Base-by-base conservation (phyloP, 1,284 basidiomycete species). In the Irpex lacteus region DNA sequence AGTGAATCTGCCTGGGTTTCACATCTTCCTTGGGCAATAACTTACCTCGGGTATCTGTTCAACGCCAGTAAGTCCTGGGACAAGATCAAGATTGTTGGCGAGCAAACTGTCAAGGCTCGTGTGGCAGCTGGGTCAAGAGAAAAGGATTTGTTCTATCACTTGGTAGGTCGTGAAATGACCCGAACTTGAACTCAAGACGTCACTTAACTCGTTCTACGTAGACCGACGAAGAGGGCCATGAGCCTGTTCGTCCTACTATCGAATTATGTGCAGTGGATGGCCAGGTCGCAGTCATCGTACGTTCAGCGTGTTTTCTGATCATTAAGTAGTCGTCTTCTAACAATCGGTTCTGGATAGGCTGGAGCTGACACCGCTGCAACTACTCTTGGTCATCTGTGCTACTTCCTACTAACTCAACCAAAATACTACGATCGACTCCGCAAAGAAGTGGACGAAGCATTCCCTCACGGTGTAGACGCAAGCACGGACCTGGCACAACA, bases 311-410 rank as follows among this genome's bases (percentile, higher is more conserved):
- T 26, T 26, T 26, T 26, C 26, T 26, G 26, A 26, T 26, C 26
- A 26, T 26, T 26, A 26, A 26, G 26, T 26, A 26, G 26, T 26
- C 26, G 3, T 26, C 26, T 26, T 26, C 26, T 26, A 26, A 26
- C 26, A 26, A 26, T 26, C 26, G 26, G 26, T 26, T 26, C 3
- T 26, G 26, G 26, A 26, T 7, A 50, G 52, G 66, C 65, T 32
- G 68, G 68, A 21, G 65, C 64, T 3, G 68, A 70, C 47, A 68
- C 68, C 7, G 40, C 67, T 6, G 67, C 68, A 4, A 68, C 66
- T 1, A 54, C 62, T 13, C 61, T 70, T 8, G 61, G 61, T 18
- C 62, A 68, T 37, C 47, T 66, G 8, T 65, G 66, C 37, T 68
- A 68, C 63, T 70, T 64, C 56, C 60, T 70, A 15, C 60, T 67